phyloP scores from a whole-genome alignment of 805 yeast species.

The Metschnikowia corniflorae region DNA sequence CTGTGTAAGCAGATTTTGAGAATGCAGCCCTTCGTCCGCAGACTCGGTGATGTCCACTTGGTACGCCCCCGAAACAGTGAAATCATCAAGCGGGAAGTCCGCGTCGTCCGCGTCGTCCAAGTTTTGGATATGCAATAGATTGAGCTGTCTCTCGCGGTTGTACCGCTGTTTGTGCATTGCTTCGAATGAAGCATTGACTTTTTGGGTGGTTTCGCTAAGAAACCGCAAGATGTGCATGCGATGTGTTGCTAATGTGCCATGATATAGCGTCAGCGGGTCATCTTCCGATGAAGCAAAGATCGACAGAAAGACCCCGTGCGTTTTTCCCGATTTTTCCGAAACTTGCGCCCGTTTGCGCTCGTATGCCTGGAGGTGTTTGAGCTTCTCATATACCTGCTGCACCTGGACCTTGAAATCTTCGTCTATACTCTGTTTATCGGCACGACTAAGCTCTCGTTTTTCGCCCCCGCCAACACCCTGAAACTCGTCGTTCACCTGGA shows the following conservation, averaged over 20 bases:
- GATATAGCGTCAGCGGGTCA: slow-evolving; percentile 29
- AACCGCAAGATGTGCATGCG: slow-evolving; percentile 49
- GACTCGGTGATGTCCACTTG: slow-evolving; percentile 13
- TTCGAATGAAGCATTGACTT: slow-evolving; percentile 44
- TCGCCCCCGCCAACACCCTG: slow-evolving; percentile 4
- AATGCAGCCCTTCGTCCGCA: too few relatives aligned
- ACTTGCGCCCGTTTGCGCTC: slow-evolving; percentile 43
- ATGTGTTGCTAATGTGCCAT: slow-evolving; percentile 37
- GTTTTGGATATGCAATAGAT: slow-evolving; percentile 38
- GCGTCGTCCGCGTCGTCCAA: slow-evolving; percentile 32
- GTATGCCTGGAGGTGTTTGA: slow-evolving; percentile 47
- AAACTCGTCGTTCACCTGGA: slow-evolving; percentile 23
- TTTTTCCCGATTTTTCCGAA: slow-evolving; percentile 10
- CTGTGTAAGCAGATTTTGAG: background rate
- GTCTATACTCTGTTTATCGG: slow-evolving; percentile 54
- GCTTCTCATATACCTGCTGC: slow-evolving; percentile 49
- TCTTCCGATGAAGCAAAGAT: slow-evolving; percentile 32
- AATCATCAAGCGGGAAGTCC: slow-evolving; percentile 11
- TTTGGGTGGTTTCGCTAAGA: slow-evolving; percentile 42
- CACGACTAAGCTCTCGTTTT: slow-evolving; percentile 30
- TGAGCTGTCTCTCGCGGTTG: slow-evolving; percentile 36
- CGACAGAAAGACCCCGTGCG: slow-evolving; percentile 17
- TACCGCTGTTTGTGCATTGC: slow-evolving; percentile 48
- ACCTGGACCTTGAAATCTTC: slow-evolving; percentile 51
- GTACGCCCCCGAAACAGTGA: slow-evolving; percentile 8